These are phyloP conservation scores for Bipolaris zeicola DNA, from an alignment of 2,329 filamentous ascomycete species.

Conservation along the genomic window DNA sequence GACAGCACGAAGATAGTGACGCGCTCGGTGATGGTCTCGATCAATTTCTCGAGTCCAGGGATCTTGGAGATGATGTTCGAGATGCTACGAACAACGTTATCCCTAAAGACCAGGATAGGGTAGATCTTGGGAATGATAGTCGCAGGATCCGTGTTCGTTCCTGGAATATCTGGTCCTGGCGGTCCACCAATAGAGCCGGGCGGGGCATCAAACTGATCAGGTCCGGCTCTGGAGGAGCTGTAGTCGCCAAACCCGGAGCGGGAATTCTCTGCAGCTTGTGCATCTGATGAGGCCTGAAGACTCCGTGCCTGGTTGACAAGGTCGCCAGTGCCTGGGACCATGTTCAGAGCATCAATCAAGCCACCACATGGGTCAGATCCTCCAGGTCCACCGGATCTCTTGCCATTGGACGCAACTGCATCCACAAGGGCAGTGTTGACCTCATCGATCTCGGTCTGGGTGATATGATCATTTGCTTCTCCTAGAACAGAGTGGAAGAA, in stretches of 20 bases:
- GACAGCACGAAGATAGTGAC: slow-evolving; percentile 91
- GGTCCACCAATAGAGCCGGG: slow-evolving; percentile 54
- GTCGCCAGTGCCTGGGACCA: slow-evolving; percentile 67
- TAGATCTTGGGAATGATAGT: slow-evolving; percentile 72
- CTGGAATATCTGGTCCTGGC: slow-evolving; percentile 65
- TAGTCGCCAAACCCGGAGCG: slow-evolving; percentile 48
- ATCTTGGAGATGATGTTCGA: slow-evolving; percentile 87
- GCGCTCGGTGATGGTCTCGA: slow-evolving; percentile 92
- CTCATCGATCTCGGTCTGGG: slow-evolving; percentile 56
- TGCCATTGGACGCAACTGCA: slow-evolving; percentile 40
- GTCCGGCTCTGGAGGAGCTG: slow-evolving; percentile 46
- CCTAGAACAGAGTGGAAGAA: slow-evolving; percentile 58
- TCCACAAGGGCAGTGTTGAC: slow-evolving; percentile 53
- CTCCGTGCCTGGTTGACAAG: slow-evolving; percentile 54
- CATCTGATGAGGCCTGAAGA: slow-evolving; percentile 56
- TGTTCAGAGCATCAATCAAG: slow-evolving; percentile 72
- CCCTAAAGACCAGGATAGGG: slow-evolving; percentile 90
- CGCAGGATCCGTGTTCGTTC: slow-evolving; percentile 75
- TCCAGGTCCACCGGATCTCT: slow-evolving; percentile 36
- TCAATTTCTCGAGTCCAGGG: slow-evolving; percentile 83
- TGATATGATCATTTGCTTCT: slow-evolving; percentile 57
- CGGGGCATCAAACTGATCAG: slow-evolving; percentile 47
- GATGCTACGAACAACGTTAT: slow-evolving; percentile 89
- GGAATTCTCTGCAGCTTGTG: slow-evolving; percentile 54
- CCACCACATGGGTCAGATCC: slow-evolving; percentile 41